Percentiles rank a stretch among this genome's conserved stretches.
Evolutionary conservation across 305 asterid species (phyloP).

Genomic region (Fraxinus velutina): DNA sequence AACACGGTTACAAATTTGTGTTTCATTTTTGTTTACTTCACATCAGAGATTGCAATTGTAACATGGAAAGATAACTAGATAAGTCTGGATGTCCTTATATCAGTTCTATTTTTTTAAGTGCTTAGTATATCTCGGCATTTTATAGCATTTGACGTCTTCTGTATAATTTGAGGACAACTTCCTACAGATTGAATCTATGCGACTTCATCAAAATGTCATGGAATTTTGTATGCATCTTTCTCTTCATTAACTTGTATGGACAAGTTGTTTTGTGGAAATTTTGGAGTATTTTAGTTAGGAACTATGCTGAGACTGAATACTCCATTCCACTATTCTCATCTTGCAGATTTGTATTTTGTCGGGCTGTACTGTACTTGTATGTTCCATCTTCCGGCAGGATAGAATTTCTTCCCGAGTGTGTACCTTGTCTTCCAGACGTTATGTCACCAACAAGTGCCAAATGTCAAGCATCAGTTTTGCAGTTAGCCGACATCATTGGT

Average conservation of each 20-base stretch:
- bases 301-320: not conserved
- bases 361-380: conserved; percentile 55
- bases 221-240: not conserved
- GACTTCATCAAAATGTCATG: not conserved
- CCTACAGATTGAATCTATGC: not conserved
- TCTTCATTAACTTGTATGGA: not conserved
- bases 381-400: conserved; percentile 49
- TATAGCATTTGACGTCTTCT: not conserved
- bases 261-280: not conserved
- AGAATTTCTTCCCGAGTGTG: conserved; percentile 68
- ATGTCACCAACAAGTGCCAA: conserved; percentile 52
- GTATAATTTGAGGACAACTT: not conserved
- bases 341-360: conserved; percentile 81
- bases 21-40: not conserved
- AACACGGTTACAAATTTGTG: not conserved
- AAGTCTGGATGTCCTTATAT: not conserved
- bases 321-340: not conserved
- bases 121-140: not conserved
- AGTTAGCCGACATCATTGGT: conserved; percentile 62
- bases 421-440: conserved; percentile 68
- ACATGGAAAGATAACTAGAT: not conserved
- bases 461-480: conserved; percentile 51
- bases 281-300: not conserved
- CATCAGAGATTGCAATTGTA: not conserved
- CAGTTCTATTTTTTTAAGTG: not conserved